Base-by-base conservation (phyloP, 2,329 filamentous ascomycete species). In the Fusarium kyushuense region DNA sequence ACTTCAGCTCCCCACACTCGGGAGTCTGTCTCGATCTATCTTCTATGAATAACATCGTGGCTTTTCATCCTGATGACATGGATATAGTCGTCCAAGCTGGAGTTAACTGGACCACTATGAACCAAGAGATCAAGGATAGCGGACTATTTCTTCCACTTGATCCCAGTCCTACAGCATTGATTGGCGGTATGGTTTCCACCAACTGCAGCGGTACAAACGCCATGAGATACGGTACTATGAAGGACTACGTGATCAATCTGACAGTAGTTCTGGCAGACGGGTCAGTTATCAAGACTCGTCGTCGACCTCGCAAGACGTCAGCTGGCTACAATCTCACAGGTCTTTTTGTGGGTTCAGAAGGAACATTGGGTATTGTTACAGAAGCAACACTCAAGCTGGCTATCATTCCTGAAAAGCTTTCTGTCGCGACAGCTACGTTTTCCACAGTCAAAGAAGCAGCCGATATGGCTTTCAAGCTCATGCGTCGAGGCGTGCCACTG, bases 181-280 rank as follows among this genome's bases (percentile, higher is more conserved):
- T 88, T 21, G 86, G 86, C 3, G 86, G 86, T 7, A 88, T 88
- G 86, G 79, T 92, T 6, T 87, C 88, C 0, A 92, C 90, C 1
- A 90, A 90, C 54, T 92, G 90, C 78, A 89, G 82, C 54, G 86
- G 86, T 0, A 88, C 86, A 1, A 87, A 88, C 68, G 85, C 86
- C 2, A 82, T 86, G 58, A 81, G 89, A 52, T 92, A 92, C 72
- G 90, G 90, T 0, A 92, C 90, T 0, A 92, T 92, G 90, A 91
- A 90, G 69, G 90, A 93, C 67, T 92, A 89, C 84, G 90, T 92
- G 2, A 81, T 92, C 60, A 91, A 89, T 65, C 76, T 93, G 25
- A 92, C 90, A 0, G 89, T 92, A 0, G 90, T 92, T 0, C 81
- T 92, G 41, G 87, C 90, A 1, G 89, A 92, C 73, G 90, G 90